These are phyloP conservation scores for Clitopilus passeckerianus DNA, from an alignment of 768 basidiomycete species.

Conservation along the genomic window DNA sequence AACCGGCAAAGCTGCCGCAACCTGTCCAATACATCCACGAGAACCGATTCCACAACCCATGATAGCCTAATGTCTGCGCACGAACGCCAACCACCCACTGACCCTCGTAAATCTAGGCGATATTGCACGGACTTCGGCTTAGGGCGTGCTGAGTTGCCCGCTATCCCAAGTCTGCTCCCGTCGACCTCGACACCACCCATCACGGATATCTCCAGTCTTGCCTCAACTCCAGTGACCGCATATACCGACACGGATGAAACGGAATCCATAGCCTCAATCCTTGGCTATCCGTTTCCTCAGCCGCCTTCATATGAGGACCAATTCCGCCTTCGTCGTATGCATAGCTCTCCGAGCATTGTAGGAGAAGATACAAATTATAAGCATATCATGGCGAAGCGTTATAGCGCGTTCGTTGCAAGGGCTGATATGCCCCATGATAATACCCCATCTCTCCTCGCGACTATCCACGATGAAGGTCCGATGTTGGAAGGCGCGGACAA, in stretches of 20 bases:
- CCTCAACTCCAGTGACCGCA: constrained; percentile 22
- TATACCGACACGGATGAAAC: constrained; percentile 21
- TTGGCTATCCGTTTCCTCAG: constrained; percentile 36
- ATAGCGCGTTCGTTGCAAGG: constrained; percentile 6
- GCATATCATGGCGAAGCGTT: constrained; percentile 16
- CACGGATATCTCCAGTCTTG: constrained; percentile 14
- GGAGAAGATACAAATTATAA: constrained; percentile 19
- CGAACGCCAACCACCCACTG: constrained; percentile 15
- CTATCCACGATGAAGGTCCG: neutral
- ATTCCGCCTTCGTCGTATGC: constrained; percentile 30
- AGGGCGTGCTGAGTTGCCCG: constrained; percentile 6
- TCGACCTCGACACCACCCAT: constrained; percentile 6
- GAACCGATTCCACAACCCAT: neutral
- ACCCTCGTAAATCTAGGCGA: constrained; percentile 24
- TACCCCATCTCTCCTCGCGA: neutral
- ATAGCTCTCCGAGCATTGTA: constrained; percentile 37
- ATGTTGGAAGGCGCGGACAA: neutral
- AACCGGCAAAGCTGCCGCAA: neutral
- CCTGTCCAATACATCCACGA: neutral
- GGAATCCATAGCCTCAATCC: constrained; percentile 27
- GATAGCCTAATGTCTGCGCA: neutral
- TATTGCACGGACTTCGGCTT: constrained; percentile 26
- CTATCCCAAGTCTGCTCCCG: constrained; percentile 5
- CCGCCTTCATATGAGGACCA: constrained; percentile 37
- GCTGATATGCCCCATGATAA: neutral